A percentile compares a stretch with the other conserved stretches of the same genome.
These are phyloP conservation scores for Nepenthes alata DNA, from an alignment of 179 eudicot genomes.

Conservation along the genomic window DNA sequence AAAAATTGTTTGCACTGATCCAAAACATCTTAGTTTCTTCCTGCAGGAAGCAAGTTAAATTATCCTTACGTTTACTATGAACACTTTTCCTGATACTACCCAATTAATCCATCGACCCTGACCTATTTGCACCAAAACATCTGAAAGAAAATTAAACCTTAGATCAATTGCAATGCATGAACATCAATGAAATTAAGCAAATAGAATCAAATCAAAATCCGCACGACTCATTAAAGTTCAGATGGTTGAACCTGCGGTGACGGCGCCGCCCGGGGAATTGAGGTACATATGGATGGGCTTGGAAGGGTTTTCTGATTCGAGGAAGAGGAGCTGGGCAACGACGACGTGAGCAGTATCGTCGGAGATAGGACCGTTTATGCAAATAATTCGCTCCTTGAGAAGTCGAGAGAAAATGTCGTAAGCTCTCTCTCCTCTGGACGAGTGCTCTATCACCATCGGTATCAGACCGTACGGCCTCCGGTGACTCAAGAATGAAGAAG, in stretches of 20 bases:
- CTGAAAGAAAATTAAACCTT: too few relatives aligned
- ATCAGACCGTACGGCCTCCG: conserved; percentile 41
- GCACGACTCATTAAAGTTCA: neutral
- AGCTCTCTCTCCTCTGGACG: conserved; percentile 82
- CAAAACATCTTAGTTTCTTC: too few relatives aligned
- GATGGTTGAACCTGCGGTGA: conserved; percentile 56
- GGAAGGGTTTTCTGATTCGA: conserved; percentile 84
- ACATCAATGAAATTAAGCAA: too few relatives aligned
- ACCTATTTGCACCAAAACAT: too few relatives aligned
- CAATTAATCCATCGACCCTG: too few relatives aligned
- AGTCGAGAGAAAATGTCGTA: conserved; percentile 90
- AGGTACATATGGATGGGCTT: conserved; percentile 88
- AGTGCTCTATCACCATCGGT: conserved; percentile 93
- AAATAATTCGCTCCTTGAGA: conserved; percentile 74
- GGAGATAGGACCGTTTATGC: conserved; percentile 78
- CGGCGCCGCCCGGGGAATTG: conserved; percentile 93
- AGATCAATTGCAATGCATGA: too few relatives aligned
- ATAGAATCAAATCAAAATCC: too few relatives aligned
- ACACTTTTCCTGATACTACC: too few relatives aligned
- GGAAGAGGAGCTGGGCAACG: conserved; percentile 83
- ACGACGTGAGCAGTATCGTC: conserved; percentile 91
- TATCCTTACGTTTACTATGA: too few relatives aligned
- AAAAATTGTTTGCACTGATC: too few relatives aligned
- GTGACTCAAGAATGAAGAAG: neutral
- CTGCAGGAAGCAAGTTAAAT: too few relatives aligned